Conservation (phyloP, 352 stramenopile genomes). For the Phytophthora rubi region DNA sequence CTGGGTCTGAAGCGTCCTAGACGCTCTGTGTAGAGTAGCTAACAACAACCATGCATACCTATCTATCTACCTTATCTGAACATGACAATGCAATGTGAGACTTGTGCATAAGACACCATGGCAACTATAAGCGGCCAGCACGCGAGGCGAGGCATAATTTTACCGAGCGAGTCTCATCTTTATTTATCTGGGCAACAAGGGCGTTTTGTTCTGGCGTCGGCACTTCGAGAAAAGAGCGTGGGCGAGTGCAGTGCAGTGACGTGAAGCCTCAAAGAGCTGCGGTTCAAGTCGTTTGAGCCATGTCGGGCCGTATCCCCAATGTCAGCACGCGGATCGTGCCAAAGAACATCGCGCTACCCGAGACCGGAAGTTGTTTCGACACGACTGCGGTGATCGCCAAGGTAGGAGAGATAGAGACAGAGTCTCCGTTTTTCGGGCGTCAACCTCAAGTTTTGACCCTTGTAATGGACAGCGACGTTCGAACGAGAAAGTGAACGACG, state of each 20-base stretch:
- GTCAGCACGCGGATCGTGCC: slow-evolving; percentile 85
- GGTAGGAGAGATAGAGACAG: slow-evolving; percentile 26
- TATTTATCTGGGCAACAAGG: slow-evolving; percentile 30
- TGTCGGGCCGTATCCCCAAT: slow-evolving; percentile 79
- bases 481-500: slow-evolving; percentile 75
- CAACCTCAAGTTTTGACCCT: not conserved
- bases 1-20: slow-evolving; percentile 55
- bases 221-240: slow-evolving; percentile 55
- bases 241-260: slow-evolving; percentile 2
- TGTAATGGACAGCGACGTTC: slow-evolving; percentile 43
- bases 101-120: slow-evolving; percentile 16
- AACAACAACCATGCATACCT: slow-evolving; percentile 12
- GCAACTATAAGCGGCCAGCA: slow-evolving; percentile 16
- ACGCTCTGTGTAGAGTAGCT: slow-evolving; percentile 26
- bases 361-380: slow-evolving; percentile 96
- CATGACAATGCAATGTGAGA: slow-evolving; percentile 5
- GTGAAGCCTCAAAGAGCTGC: not conserved
- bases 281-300: slow-evolving; percentile 20
- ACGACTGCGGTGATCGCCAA: slow-evolving; percentile 77
- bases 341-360: slow-evolving; percentile 72
- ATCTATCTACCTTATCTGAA: slow-evolving; percentile 11
- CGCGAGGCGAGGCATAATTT: slow-evolving; percentile 20
- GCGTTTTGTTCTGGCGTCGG: slow-evolving; percentile 23
- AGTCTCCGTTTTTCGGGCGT: not conserved
- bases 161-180: slow-evolving; percentile 17